Conservation (phyloP, 192 early-diverging fungal genomes). For the Geranomyces variabilis region DNA sequence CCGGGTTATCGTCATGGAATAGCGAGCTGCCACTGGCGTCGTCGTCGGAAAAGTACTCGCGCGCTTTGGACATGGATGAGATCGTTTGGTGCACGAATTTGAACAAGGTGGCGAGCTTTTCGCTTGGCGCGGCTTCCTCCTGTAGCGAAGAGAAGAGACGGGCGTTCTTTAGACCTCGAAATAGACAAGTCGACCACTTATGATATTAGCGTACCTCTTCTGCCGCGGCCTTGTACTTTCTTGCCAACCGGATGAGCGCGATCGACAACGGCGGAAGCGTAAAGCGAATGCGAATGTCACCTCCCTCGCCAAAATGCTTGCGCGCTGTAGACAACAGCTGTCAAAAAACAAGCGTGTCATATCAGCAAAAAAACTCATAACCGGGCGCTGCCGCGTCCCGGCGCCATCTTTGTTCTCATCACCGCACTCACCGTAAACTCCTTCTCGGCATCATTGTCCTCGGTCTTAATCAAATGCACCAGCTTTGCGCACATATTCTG, state of each 20-base stretch:
- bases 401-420: too few species aligned
- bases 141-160: background rate
- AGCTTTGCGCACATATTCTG: slow-evolving; percentile 82
- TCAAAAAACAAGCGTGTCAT: background rate
- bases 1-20: slow-evolving; percentile 43
- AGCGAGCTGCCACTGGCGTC: slow-evolving; percentile 35
- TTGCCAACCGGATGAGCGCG: slow-evolving; percentile 64
- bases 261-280: slow-evolving; percentile 89
- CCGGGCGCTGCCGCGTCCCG: too few species aligned
- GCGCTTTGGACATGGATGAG: slow-evolving; percentile 62
- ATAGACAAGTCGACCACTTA: background rate
- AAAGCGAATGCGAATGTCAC: slow-evolving; percentile 86
- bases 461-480: slow-evolving; percentile 50
- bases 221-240: slow-evolving; percentile 40
- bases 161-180: background rate
- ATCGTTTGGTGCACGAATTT: slow-evolving; percentile 89
- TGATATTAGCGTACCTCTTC: slow-evolving; percentile 25
- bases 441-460: slow-evolving; percentile 66
- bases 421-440: slow-evolving; percentile 72
- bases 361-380: too few species aligned
- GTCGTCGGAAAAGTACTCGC: slow-evolving; percentile 50
- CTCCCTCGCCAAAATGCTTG: slow-evolving; percentile 86
- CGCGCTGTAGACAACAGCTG: slow-evolving; percentile 79
- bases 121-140: slow-evolving; percentile 34
- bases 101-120: slow-evolving; percentile 73